Conservation (phyloP, 2,329 filamentous ascomycete species). For the Neoarthrinium moseri region DNA sequence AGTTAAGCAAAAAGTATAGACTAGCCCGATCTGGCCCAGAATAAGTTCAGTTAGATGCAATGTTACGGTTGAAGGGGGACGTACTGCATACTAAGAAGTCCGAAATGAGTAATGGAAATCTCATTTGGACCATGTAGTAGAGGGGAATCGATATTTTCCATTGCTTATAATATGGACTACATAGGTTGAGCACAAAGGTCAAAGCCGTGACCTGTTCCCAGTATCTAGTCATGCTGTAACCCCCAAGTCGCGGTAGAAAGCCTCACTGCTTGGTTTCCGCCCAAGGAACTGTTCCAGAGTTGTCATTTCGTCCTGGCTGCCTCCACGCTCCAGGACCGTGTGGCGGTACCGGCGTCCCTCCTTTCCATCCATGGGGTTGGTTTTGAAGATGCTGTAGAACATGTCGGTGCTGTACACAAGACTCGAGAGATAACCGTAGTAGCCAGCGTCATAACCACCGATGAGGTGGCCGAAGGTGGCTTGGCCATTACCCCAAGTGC, state of each 20-base stretch:
- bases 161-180: not conserved
- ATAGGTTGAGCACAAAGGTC: not conserved
- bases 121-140: not conserved
- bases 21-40: not conserved
- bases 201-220: not conserved
- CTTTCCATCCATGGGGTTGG: slow-evolving; percentile 72
- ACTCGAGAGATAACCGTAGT: slow-evolving; percentile 74
- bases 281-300: slow-evolving; percentile 78
- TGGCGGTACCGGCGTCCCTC: slow-evolving; percentile 76
- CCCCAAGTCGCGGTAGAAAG: slow-evolving; percentile 79
- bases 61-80: not conserved
- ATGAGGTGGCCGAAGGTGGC: slow-evolving; percentile 82
- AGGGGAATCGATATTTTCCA: not conserved
- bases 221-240: slow-evolving; percentile 21
- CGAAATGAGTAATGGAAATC: too few species aligned
- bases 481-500: slow-evolving; percentile 73
- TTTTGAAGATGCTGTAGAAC: slow-evolving; percentile 79
- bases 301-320: slow-evolving; percentile 77
- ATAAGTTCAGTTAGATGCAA: not conserved
- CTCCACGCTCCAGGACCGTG: slow-evolving; percentile 75
- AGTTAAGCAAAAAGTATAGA: not conserved
- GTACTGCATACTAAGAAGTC: not conserved
- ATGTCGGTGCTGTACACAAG: slow-evolving; percentile 84
- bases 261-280: slow-evolving; percentile 71
- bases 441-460: slow-evolving; percentile 81